phyloP scores from a whole-genome alignment of 345 rosid genomes.

The Passiflora organensis region DNA sequence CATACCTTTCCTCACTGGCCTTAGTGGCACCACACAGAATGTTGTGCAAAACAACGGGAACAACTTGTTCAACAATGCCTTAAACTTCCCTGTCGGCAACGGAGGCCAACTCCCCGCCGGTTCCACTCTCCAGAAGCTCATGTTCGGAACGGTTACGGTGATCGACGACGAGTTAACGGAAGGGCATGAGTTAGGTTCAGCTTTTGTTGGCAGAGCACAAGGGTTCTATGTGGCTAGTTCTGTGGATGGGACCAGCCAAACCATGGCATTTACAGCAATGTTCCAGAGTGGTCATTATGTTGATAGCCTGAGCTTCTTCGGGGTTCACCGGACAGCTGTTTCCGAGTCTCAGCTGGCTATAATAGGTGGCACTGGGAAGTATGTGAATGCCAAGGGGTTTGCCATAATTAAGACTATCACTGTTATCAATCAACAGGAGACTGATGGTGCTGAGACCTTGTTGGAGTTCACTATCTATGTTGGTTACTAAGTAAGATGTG shows the following conservation, averaged over 20 bases:
- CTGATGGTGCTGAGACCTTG: constrained; percentile 68
- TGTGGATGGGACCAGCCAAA: constrained; percentile 72
- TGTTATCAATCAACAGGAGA: constrained; percentile 41
- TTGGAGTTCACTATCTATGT: constrained; percentile 54
- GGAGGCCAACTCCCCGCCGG: constrained; percentile 60
- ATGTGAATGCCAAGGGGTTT: constrained; percentile 64
- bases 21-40: constrained; percentile 53
- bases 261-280: constrained; percentile 78
- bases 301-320: constrained; percentile 75
- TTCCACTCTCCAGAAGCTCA: constrained; percentile 47
- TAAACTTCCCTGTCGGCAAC: constrained; percentile 33
- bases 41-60: constrained; percentile 47
- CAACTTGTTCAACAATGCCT: constrained; percentile 31
- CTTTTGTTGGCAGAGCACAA: constrained; percentile 70
- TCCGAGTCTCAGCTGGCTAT: constrained; percentile 77
- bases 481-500: constrained; percentile 30
- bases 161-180: constrained; percentile 77
- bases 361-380: constrained; percentile 89
- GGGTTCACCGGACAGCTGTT: constrained; percentile 59
- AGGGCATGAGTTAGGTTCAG: constrained; percentile 64
- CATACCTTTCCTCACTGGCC: constrained; percentile 73
- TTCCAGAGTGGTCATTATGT: constrained; percentile 59
- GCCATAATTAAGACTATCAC: constrained; percentile 66
- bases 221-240: constrained; percentile 83
- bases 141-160: constrained; percentile 81